Evolutionary conservation across 768 basidiomycete genomes (phyloP).

Genomic region (Suillus tomentosus): DNA sequence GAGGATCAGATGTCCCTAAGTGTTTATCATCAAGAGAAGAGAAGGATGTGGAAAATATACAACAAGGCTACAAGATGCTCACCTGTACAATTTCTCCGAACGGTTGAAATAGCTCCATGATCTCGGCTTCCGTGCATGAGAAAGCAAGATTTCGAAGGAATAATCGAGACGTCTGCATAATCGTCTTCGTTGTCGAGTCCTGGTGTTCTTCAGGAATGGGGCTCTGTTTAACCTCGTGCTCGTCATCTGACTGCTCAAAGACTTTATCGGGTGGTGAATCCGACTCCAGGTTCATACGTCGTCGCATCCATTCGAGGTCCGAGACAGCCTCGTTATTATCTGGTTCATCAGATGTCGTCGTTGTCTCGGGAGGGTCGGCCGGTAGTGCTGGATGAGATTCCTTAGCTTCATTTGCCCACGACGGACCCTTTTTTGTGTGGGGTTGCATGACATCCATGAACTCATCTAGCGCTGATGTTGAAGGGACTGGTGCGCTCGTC

Average conservation of each 20-base stretch:
- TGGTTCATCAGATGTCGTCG: constrained; percentile 4
- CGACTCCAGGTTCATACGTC: constrained; percentile 49
- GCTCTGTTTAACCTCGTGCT: constrained; percentile 32
- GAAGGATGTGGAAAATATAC: constrained; percentile 1
- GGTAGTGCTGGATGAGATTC: constrained; percentile 17
- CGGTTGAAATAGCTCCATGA: constrained; percentile 60
- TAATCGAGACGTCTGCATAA: constrained; percentile 74
- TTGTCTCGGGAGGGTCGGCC: neutral
- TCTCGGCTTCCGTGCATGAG: constrained; percentile 72
- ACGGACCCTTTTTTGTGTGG: constrained; percentile 49
- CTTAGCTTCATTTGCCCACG: constrained; percentile 64
- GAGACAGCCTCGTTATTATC: constrained; percentile 44
- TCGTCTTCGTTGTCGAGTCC: constrained; percentile 47
- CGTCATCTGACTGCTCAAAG: constrained; percentile 67
- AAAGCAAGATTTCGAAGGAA: constrained; percentile 97
- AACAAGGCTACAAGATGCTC: constrained; percentile 26
- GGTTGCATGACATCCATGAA: constrained; percentile 79
- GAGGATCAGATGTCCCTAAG: constrained; percentile 53
- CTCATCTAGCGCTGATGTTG: constrained; percentile 51
- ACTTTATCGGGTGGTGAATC: constrained; percentile 44
- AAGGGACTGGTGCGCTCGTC: constrained; percentile 1
- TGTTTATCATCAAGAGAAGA: constrained; percentile 40
- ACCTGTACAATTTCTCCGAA: constrained; percentile 83
- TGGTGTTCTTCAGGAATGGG: constrained; percentile 15
- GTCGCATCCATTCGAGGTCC: constrained; percentile 77